Evolutionary conservation across 352 stramenopile genomes (phyloP).

Genomic region (Globisporangium okanoganense): DNA sequence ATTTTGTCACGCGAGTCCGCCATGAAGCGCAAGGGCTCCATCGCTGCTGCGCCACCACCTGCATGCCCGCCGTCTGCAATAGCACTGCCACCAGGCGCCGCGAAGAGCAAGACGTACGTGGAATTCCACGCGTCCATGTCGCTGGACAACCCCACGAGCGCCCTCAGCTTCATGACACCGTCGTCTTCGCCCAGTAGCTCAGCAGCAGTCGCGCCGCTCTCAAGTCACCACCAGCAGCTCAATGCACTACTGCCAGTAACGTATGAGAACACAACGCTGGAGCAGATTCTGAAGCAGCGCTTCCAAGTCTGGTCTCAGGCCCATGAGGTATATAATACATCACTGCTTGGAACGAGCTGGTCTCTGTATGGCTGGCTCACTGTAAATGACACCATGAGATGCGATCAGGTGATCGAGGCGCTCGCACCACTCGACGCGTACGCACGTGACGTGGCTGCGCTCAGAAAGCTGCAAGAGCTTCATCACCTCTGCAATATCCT

Average conservation of each 20-base stretch:
- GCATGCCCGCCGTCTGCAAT: neutral
- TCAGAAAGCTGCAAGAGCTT: slow-evolving; percentile 48
- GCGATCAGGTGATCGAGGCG: slow-evolving; percentile 24
- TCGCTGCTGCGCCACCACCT: neutral
- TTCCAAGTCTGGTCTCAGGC: slow-evolving; percentile 30
- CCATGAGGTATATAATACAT: slow-evolving; percentile 21
- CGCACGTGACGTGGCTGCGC: slow-evolving; percentile 28
- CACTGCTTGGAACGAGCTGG: neutral
- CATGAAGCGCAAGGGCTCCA: slow-evolving; percentile 1
- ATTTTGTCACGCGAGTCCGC: neutral
- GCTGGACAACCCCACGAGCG: slow-evolving; percentile 33
- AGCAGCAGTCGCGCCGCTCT: neutral
- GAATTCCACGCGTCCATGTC: slow-evolving; percentile 76
- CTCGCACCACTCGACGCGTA: slow-evolving; percentile 29
- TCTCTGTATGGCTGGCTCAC: neutral
- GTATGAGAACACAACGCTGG: slow-evolving; percentile 13
- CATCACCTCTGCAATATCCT: slow-evolving; percentile 73
- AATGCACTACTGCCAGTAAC: neutral
- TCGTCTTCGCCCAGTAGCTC: slow-evolving; percentile 17
- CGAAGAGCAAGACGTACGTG: slow-evolving; percentile 15
- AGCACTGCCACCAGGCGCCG: neutral
- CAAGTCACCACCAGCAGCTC: neutral
- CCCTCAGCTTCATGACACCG: slow-evolving; percentile 5
- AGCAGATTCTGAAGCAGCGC: slow-evolving; percentile 21
- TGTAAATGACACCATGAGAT: neutral